phyloP scores from a whole-genome alignment of 345 rosid species.

The Arabis hirsuta region DNA sequence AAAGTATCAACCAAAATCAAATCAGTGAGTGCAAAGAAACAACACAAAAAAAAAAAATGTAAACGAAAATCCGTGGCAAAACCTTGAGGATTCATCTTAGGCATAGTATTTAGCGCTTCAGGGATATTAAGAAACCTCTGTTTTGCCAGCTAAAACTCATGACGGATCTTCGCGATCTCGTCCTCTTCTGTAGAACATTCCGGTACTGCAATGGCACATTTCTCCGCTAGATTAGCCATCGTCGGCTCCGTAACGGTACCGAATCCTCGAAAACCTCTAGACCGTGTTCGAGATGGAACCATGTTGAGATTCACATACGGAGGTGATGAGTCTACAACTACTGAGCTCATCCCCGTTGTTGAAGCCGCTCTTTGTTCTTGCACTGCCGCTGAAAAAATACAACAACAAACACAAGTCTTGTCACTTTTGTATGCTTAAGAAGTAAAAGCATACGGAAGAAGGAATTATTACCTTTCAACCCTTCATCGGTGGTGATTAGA shows the following conservation, averaged over 20 bases:
- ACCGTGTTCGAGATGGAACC: too few relatives aligned
- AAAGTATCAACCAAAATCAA: conserved; percentile 8
- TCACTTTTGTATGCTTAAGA: conserved; percentile 19
- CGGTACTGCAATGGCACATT: conserved; percentile 34
- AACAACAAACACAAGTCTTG: conserved; percentile 32
- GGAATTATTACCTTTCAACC: conserved; percentile 69
- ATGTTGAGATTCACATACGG: conserved; percentile 52
- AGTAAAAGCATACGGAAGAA: background rate
- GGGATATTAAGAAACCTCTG: conserved; percentile 79
- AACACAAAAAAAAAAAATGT: background rate
- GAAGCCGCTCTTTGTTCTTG: conserved; percentile 77
- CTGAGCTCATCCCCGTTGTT: conserved; percentile 67
- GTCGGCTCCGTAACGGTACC: conserved; percentile 40
- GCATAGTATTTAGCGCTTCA: conserved; percentile 60
- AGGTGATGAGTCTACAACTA: conserved; percentile 80
- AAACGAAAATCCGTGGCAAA: background rate
- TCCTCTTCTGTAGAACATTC: conserved; percentile 40
- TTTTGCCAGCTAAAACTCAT: conserved; percentile 69
- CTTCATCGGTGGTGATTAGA: conserved; percentile 74
- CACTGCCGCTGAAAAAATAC: conserved; percentile 54
- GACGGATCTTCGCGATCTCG: conserved; percentile 62
- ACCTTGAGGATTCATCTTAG: conserved; percentile 93
- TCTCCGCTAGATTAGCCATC: conserved; percentile 47
- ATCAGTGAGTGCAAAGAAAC: background rate
- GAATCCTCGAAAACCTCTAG: conserved; percentile 47